phyloP scores from a whole-genome alignment of 208 protist genomes.

The Acanthamoeba quina region DNA sequence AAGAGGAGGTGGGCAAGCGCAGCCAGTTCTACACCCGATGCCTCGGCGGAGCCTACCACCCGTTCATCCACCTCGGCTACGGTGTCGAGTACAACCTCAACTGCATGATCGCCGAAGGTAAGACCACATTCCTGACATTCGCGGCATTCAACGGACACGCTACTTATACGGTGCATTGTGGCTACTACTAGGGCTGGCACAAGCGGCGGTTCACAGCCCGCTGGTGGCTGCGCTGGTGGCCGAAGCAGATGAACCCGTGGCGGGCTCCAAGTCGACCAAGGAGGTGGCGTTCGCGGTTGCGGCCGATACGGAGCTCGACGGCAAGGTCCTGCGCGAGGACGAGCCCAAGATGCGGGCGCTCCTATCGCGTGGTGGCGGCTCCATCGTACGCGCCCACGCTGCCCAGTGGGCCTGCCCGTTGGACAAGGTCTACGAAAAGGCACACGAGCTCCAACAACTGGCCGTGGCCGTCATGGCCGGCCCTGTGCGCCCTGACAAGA shows the following conservation, averaged over 20 bases:
- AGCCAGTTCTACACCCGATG: neutral
- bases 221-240: neutral
- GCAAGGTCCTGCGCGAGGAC: neutral
- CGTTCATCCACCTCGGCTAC: constrained; percentile 28
- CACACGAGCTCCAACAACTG: constrained; percentile 38
- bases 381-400: neutral
- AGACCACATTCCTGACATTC: no score
- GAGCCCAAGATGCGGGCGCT: neutral
- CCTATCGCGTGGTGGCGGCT: neutral
- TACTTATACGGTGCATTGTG: no score
- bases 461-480: constrained; percentile 11
- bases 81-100: constrained; percentile 43
- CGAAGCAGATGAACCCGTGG: neutral
- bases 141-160: no score
- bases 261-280: neutral
- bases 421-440: constrained; percentile 11
- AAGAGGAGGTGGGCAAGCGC: neutral
- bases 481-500: neutral
- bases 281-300: neutral
- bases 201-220: neutral
- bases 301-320: neutral
- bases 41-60: constrained; percentile 28
- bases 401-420: neutral
- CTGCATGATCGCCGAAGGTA: constrained; percentile 53
- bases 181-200: neutral